Conservation (phyloP, 805 yeast genomes). For the Candida saitoana region DNA sequence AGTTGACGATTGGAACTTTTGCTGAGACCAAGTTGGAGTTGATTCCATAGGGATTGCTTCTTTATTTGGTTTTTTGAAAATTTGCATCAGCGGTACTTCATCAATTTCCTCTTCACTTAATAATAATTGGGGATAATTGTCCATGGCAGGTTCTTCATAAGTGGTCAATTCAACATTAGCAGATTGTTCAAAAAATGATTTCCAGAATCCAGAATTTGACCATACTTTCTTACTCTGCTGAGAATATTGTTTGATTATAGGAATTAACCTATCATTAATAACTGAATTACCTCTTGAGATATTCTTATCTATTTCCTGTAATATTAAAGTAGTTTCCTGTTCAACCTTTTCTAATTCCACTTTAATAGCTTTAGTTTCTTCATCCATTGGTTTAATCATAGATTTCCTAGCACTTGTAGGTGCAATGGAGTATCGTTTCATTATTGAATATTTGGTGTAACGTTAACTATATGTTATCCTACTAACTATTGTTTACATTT, state of each 20-base stretch:
- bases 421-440: slow-evolving; percentile 34
- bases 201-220: slow-evolving; percentile 70
- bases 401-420: slow-evolving; percentile 32
- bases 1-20: slow-evolving; percentile 25
- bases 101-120: slow-evolving; percentile 17
- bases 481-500: slow-evolving; percentile 2
- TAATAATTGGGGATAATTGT: slow-evolving; percentile 12
- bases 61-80: slow-evolving; percentile 15
- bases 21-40: slow-evolving; percentile 35
- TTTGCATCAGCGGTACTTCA: slow-evolving; percentile 4
- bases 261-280: slow-evolving; percentile 64
- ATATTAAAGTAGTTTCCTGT: slow-evolving; percentile 69
- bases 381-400: slow-evolving; percentile 8
- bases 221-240: slow-evolving; percentile 56
- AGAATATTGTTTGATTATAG: slow-evolving; percentile 60
- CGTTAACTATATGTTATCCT: too few relatives aligned
- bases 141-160: slow-evolving; percentile 39
- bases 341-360: slow-evolving; percentile 59
- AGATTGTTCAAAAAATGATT: slow-evolving; percentile 69
- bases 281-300: slow-evolving; percentile 63
- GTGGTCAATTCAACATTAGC: slow-evolving; percentile 62
- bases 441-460: too few relatives aligned
- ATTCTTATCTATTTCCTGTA: slow-evolving; percentile 78
- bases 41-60: slow-evolving; percentile 21
- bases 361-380: slow-evolving; percentile 19